A percentile compares a stretch with the other conserved stretches of the same genome.
Evolutionary conservation across 768 basidiomycete species (phyloP).

Genomic region (Podaxis carcinomalis): DNA sequence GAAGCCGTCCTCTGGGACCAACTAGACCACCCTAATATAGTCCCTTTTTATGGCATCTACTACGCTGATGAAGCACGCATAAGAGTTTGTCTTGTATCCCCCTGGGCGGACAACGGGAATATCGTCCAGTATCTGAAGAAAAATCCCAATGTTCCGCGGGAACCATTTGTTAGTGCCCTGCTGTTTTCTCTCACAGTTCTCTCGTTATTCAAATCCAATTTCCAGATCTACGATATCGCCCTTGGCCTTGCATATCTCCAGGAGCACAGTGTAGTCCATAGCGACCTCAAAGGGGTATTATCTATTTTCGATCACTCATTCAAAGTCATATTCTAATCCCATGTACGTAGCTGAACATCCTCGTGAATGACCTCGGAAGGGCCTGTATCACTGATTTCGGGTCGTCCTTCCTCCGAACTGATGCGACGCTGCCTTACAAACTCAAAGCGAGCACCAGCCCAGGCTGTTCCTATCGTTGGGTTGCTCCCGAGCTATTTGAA

Average conservation of each 20-base stretch:
- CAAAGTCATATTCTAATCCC: neutral
- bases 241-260: slow-evolving; percentile 12
- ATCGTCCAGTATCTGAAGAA: neutral
- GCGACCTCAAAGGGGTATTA: slow-evolving; percentile 16
- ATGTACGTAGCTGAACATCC: slow-evolving; percentile 10
- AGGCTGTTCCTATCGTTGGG: slow-evolving; percentile 12
- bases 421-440: neutral
- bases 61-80: neutral
- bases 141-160: neutral
- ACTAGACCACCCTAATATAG: neutral
- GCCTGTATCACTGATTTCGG: slow-evolving; percentile 16
- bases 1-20: neutral
- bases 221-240: slow-evolving; percentile 11
- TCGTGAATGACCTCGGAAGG: slow-evolving; percentile 8
- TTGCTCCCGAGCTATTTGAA: slow-evolving; percentile 15
- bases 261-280: slow-evolving; percentile 8
- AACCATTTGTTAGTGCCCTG: neutral
- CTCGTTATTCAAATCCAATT: neutral
- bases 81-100: slow-evolving; percentile 6
- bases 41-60: slow-evolving; percentile 6
- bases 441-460: neutral
- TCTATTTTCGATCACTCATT: neutral
- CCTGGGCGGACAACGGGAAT: slow-evolving; percentile 10
- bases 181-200: neutral
- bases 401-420: slow-evolving; percentile 4